Percentiles rank a stretch among this genome's conserved stretches.
phyloP scores from a whole-genome alignment of 1,284 basidiomycete genomes.

The Tylopilus sp. region DNA sequence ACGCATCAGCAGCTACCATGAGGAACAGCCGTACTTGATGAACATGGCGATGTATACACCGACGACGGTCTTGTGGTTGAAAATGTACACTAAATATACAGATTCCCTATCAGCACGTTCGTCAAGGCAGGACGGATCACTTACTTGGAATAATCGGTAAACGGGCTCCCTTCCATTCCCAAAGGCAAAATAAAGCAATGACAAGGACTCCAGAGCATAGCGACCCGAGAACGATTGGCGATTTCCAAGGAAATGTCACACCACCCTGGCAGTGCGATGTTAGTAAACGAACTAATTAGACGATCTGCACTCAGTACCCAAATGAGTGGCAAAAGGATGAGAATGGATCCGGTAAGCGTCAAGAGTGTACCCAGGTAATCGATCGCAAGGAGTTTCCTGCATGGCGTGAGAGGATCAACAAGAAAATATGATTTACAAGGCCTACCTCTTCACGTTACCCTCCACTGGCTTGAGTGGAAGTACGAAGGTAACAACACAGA shows the following conservation, averaged over 20 bases:
- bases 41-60: slow-evolving; percentile 70
- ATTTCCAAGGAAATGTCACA: slow-evolving; percentile 64
- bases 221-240: slow-evolving; percentile 59
- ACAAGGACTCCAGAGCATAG: slow-evolving; percentile 56
- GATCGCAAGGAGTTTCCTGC: slow-evolving; percentile 61
- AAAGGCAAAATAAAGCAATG: slow-evolving; percentile 57
- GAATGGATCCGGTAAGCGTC: slow-evolving; percentile 57
- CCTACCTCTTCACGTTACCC: slow-evolving; percentile 50
- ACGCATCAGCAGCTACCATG: not conserved
- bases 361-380: slow-evolving; percentile 64
- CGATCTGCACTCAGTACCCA: slow-evolving; percentile 46
- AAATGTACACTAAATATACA: slow-evolving; percentile 57
- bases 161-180: slow-evolving; percentile 68
- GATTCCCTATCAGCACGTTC: slow-evolving; percentile 1
- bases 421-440: not conserved
- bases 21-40: slow-evolving; percentile 44
- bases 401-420: not conserved
- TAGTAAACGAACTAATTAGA: not conserved
- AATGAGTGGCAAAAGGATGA: slow-evolving; percentile 67
- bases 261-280: slow-evolving; percentile 47
- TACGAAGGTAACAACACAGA: slow-evolving; percentile 54
- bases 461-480: slow-evolving; percentile 64
- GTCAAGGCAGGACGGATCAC: slow-evolving; percentile 17
- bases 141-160: slow-evolving; percentile 68
- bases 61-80: slow-evolving; percentile 63